Base-by-base conservation (phyloP, 768 basidiomycete species). In the Rhodotorula paludigena region DNA sequence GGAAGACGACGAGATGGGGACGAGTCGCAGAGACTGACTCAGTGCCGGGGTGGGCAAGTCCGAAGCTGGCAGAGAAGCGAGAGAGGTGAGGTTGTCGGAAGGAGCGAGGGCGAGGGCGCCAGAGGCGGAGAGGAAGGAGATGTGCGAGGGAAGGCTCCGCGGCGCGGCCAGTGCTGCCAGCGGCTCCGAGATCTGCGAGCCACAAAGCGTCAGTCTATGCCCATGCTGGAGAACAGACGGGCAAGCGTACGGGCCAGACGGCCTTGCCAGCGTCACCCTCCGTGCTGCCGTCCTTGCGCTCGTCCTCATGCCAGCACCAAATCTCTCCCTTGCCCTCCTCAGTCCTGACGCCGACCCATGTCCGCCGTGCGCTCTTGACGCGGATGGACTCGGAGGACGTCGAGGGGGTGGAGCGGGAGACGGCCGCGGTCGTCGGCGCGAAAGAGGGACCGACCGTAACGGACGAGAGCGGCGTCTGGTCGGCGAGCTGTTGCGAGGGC, bases 251-350 rank as follows among this genome's bases (percentile, higher is more conserved):
- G 1, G 71, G 71, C 63, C 64, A 72, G 32, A 66, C 64, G 18
- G 67, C 64, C 57, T 72, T 72, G 30, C 58, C 60, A 5, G 71
- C 49, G n/a, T 72, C 71, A 15, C 66, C 64, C 53, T 68, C 71
- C 8, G 60, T 63, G 35, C 66, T 68, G 23, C 71, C 71, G 30
- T 72, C 71, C 57, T 68, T 68, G 28, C 63, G 60, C 59, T 72
- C 71, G 20, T 68, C 66, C 57, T 72, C 71, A 15, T 63, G 63
- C 66, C 66, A 72, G 42, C 60, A 62, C 71, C 71, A 72, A 25
- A 72, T 58, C 61, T 72, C 71, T 32, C 67, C 67, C 35, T 57
- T 64, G 5, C 60, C 63, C 11, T 60, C 66, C 12, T 57, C 57
- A 2, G 67, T 59, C 12, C 47, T 12, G 15, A 68, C 63, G 21